Percentiles rank a stretch among this genome's conserved stretches.
Evolutionary conservation across 169 alveolate genomes (phyloP).

Genomic region (Cryptosporidium canis): DNA sequence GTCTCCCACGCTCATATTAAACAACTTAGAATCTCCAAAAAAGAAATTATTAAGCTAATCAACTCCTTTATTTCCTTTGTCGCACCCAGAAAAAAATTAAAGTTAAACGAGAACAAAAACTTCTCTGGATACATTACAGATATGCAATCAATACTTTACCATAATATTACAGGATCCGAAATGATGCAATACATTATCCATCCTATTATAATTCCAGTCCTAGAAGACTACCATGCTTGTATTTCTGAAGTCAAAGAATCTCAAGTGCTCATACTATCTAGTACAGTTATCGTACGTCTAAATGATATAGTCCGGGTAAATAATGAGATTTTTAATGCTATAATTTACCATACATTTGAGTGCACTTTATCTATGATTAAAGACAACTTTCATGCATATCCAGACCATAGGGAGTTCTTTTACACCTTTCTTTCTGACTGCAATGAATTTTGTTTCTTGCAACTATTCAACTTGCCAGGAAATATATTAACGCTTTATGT

Average conservation of each 20-base stretch:
- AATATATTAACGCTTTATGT: slow-evolving; percentile 83
- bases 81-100: slow-evolving; percentile 63
- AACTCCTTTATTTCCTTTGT: slow-evolving; percentile 50
- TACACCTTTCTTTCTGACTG: slow-evolving; percentile 85
- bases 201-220: slow-evolving; percentile 41
- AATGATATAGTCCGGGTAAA: slow-evolving; percentile 38
- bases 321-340: slow-evolving; percentile 83
- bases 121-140: slow-evolving; percentile 34
- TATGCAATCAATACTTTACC: slow-evolving; percentile 9
- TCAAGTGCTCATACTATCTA: slow-evolving; percentile 24
- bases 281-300: slow-evolving; percentile 37
- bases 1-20: slow-evolving; percentile 45
- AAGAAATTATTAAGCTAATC: slow-evolving; percentile 42
- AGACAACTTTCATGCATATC: slow-evolving; percentile 89
- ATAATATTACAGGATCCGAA: slow-evolving; percentile 64
- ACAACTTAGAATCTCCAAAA: slow-evolving; percentile 62
- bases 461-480: slow-evolving; percentile 82
- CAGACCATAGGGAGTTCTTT: slow-evolving; percentile 90
- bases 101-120: slow-evolving; percentile 29
- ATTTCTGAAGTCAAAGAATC: slow-evolving; percentile 44
- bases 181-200: slow-evolving; percentile 40
- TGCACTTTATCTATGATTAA: slow-evolving; percentile 90
- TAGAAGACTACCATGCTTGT: slow-evolving; percentile 54
- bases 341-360: slow-evolving; percentile 85
- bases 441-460: slow-evolving; percentile 83